phyloP scores from a whole-genome alignment of 176 grass and related monocot genomes.

The Aechmea fasciata region DNA sequence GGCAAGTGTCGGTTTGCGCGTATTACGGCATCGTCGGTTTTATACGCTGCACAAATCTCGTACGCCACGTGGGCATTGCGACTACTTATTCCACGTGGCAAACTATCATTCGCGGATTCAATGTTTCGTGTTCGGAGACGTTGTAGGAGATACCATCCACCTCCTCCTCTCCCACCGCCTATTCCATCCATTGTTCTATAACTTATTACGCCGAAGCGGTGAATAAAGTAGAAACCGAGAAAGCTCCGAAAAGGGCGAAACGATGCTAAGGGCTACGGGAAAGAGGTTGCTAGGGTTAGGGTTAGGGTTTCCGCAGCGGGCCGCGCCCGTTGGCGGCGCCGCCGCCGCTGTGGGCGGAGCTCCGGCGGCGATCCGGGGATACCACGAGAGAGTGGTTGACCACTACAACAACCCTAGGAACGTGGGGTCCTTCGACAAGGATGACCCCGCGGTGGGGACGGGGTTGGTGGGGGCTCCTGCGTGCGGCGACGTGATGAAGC shows the following conservation, averaged over 20 bases:
- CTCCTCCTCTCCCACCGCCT: not conserved
- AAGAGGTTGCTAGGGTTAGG: not conserved
- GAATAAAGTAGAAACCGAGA: not conserved
- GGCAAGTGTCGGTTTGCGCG: too few relatives aligned
- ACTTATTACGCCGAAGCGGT: not conserved
- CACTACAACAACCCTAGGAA: slow-evolving; percentile 97
- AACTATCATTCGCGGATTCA: not conserved
- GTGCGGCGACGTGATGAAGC: slow-evolving; percentile 98
- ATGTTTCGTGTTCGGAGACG: not conserved
- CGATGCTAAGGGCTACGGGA: not conserved
- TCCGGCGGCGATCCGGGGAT: slow-evolving; percentile 28
- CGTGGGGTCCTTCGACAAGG: slow-evolving; percentile 90
- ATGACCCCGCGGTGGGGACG: slow-evolving; percentile 79
- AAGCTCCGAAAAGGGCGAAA: not conserved
- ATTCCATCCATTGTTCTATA: not conserved
- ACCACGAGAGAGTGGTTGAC: slow-evolving; percentile 98
- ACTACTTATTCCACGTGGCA: not conserved
- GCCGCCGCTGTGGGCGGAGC: not conserved
- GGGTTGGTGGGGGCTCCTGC: slow-evolving; percentile 93
- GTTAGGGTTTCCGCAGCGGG: not conserved
- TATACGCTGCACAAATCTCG: too few relatives aligned
- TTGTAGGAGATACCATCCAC: not conserved
- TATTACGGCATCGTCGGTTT: too few relatives aligned
- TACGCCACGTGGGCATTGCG: too few relatives aligned
- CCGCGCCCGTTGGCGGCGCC: not conserved